phyloP scores from a whole-genome alignment of 2,329 filamentous ascomycete species.

The Xylaria sp. region DNA sequence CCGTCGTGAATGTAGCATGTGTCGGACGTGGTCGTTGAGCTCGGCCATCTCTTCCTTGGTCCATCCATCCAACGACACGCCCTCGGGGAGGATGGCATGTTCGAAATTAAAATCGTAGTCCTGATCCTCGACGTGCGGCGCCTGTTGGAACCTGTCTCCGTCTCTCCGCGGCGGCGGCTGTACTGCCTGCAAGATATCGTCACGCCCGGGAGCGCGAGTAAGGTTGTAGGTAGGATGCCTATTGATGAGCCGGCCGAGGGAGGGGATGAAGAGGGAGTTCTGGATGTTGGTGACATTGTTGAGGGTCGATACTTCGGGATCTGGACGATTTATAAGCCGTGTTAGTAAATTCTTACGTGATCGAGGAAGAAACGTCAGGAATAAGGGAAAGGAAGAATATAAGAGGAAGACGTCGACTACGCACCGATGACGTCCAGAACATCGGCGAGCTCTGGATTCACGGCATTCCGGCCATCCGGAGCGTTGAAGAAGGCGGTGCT shows the following conservation, averaged over 20 bases:
- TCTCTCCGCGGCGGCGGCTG: conserved; percentile 26
- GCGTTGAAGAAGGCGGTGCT: conserved; percentile 46
- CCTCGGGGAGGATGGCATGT: conserved; percentile 83
- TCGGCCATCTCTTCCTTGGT: conserved; percentile 76
- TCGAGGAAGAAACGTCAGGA: neutral
- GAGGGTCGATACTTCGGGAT: conserved; percentile 84
- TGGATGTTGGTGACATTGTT: conserved; percentile 90
- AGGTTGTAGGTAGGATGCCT: conserved; percentile 82
- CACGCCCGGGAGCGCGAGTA: conserved; percentile 57
- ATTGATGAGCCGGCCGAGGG: conserved; percentile 80
- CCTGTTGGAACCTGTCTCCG: conserved; percentile 39
- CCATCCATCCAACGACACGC: conserved; percentile 79
- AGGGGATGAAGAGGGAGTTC: conserved; percentile 87
- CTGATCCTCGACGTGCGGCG: conserved; percentile 54
- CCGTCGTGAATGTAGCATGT: conserved; percentile 85
- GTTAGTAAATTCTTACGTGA: neutral
- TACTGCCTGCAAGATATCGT: neutral
- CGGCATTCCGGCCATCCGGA: conserved; percentile 56
- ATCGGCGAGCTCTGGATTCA: conserved; percentile 72
- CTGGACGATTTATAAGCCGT: conserved; percentile 54
- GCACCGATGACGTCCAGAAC: conserved; percentile 75
- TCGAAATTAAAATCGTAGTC: conserved; percentile 67
- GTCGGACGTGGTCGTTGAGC: conserved; percentile 86
- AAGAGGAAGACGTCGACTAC: conserved; percentile 44
- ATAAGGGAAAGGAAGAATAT: neutral